phyloP scores from a whole-genome alignment of 2,329 filamentous ascomycete species.

The Aspergillus bombycis region DNA sequence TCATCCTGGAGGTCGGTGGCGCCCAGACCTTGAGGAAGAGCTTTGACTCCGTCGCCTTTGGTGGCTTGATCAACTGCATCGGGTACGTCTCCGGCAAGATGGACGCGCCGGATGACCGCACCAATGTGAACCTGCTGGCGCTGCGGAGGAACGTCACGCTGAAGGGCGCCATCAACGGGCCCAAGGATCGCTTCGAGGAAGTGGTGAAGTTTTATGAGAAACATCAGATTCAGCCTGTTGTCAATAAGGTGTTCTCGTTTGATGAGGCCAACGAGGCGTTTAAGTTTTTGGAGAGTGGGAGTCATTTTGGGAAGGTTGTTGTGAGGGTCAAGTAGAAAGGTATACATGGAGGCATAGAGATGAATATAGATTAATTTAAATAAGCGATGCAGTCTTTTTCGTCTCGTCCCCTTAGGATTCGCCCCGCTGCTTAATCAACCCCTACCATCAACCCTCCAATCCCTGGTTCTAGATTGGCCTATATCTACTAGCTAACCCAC shows the following conservation, averaged over 20 bases:
- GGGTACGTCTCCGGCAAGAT: slow-evolving; percentile 58
- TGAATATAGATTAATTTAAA: too few species aligned
- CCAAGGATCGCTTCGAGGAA: slow-evolving; percentile 55
- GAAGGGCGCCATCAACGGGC: slow-evolving; percentile 66
- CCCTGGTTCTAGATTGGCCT: too few species aligned
- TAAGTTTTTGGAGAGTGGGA: slow-evolving; percentile 54
- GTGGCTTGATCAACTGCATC: slow-evolving; percentile 52
- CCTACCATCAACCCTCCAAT: too few species aligned
- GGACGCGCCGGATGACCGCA: slow-evolving; percentile 57
- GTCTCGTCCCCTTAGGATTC: too few species aligned
- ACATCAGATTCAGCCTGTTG: slow-evolving; percentile 44
- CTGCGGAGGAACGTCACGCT: slow-evolving; percentile 56
- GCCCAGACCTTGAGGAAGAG: slow-evolving; percentile 55
- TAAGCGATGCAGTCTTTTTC: too few species aligned
- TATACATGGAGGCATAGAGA: too few species aligned
- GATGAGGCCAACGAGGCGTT: slow-evolving; percentile 57
- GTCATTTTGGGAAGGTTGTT: slow-evolving; percentile 60
- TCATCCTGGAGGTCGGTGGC: slow-evolving; percentile 57
- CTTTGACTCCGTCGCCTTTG: slow-evolving; percentile 48
- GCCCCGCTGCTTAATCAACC: too few species aligned
- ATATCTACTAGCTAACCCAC: too few species aligned
- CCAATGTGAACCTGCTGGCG: slow-evolving; percentile 63
- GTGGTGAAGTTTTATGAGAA: slow-evolving; percentile 39
- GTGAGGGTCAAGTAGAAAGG: slow-evolving; percentile 44
- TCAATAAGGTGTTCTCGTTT: slow-evolving; percentile 60